phyloP scores from a whole-genome alignment of 1,139 yeast species.

The Tardiomyces blankii region DNA sequence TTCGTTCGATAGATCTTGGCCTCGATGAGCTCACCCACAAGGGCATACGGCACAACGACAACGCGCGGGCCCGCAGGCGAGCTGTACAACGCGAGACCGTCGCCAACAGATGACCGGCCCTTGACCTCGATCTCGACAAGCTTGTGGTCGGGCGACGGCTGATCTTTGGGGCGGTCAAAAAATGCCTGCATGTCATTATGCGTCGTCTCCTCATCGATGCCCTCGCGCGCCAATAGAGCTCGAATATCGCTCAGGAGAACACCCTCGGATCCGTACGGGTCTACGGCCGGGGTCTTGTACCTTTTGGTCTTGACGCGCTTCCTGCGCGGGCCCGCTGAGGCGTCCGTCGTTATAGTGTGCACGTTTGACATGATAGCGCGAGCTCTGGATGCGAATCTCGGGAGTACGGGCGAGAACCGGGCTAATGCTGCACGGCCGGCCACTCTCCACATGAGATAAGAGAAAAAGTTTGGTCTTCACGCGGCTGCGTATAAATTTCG shows the following conservation, averaged over 20 bases:
- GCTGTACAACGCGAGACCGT: constrained; percentile 26
- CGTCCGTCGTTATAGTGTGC: no score
- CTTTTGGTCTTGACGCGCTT: constrained; percentile 19
- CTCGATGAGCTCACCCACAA: constrained; percentile 72
- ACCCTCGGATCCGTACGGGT: constrained; percentile 74
- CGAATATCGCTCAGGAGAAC: constrained; percentile 66
- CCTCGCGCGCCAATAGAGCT: constrained; percentile 37
- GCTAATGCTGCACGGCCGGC: not conserved
- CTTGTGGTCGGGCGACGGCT: constrained; percentile 46
- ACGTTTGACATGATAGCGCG: no score
- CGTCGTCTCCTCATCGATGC: constrained; percentile 37
- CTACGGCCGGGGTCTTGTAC: constrained; percentile 54
- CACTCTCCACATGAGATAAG: not conserved
- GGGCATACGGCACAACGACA: constrained; percentile 72
- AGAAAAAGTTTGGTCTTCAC: not conserved
- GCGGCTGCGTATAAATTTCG: not conserved
- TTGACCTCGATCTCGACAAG: constrained; percentile 47
- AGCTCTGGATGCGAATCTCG: no score
- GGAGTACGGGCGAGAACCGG: no score
- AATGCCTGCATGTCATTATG: constrained; percentile 54
- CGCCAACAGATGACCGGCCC: constrained; percentile 61
- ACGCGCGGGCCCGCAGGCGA: constrained; percentile 18
- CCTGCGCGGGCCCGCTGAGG: not conserved
- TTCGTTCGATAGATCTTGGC: constrained; percentile 71
- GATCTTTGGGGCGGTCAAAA: constrained; percentile 46